Evolutionary conservation across 1,284 basidiomycete species (phyloP).

Genomic region (Boletus coffeatus): DNA sequence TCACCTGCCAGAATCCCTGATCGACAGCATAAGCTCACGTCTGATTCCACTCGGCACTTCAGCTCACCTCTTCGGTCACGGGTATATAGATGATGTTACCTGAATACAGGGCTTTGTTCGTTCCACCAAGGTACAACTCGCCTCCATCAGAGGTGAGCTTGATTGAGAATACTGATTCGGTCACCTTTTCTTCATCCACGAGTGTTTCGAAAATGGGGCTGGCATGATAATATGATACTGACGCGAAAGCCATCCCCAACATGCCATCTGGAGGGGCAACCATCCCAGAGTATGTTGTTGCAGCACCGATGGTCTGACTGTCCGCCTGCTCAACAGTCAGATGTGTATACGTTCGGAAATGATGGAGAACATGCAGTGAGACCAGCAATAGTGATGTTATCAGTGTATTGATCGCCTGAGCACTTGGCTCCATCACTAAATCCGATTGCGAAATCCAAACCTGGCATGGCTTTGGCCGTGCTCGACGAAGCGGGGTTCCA

Average conservation of each 20-base stretch:
- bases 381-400: not conserved
- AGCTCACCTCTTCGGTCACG: not conserved
- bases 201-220: not conserved
- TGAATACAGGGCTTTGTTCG: not conserved
- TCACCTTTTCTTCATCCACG: not conserved
- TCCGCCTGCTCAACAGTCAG: not conserved
- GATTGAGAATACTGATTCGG: not conserved
- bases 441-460: not conserved
- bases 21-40: not conserved
- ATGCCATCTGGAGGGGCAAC: not conserved
- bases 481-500: not conserved
- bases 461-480: not conserved
- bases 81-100: not conserved
- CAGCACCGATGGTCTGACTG: not conserved
- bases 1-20: not conserved
- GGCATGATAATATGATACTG: not conserved
- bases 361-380: not conserved
- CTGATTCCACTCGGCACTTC: not conserved
- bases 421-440: not conserved
- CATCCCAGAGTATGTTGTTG: not conserved
- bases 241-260: not conserved
- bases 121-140: not conserved
- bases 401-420: not conserved
- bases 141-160: not conserved
- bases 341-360: not conserved